Conservation (phyloP, 768 basidiomycete species). For the Panaeolus papilionaceus region DNA sequence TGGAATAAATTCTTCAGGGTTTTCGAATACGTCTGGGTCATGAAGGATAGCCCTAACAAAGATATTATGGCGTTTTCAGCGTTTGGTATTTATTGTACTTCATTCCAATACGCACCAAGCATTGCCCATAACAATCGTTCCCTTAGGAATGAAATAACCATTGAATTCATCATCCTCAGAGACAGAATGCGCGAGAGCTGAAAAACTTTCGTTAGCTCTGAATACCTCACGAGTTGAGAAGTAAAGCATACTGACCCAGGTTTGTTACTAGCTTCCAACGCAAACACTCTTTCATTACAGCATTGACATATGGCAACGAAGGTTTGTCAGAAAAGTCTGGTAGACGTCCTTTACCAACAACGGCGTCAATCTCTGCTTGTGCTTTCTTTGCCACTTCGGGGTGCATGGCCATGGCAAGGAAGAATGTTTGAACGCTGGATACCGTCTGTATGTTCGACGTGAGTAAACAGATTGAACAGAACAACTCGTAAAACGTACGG, state of each 20-base stretch:
- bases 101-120: slow-evolving; percentile 19
- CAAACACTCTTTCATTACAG: not conserved
- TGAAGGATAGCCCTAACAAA: slow-evolving; percentile 29
- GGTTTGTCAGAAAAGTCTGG: slow-evolving; percentile 64
- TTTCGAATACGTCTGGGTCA: slow-evolving; percentile 25
- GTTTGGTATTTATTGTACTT: not conserved
- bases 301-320: slow-evolving; percentile 53
- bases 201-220: not conserved
- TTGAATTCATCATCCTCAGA: slow-evolving; percentile 25
- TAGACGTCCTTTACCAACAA: slow-evolving; percentile 60
- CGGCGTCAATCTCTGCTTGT: slow-evolving; percentile 68
- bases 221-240: not conserved
- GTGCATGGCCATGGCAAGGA: slow-evolving; percentile 70
- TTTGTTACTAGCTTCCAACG: not conserved
- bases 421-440: slow-evolving; percentile 61
- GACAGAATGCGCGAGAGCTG: slow-evolving; percentile 11
- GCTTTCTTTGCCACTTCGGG: slow-evolving; percentile 64
- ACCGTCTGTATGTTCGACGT: slow-evolving; percentile 46
- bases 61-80: too few relatives aligned
- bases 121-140: slow-evolving; percentile 20
- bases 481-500: not conserved
- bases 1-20: slow-evolving; percentile 29
- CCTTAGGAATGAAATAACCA: slow-evolving; percentile 24
- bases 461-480: not conserved
- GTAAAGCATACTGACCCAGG: not conserved